A percentile compares a stretch with the other conserved stretches of the same genome.
Conservation (phyloP, 257 asterid species). For the Solanum boliviense region DNA sequence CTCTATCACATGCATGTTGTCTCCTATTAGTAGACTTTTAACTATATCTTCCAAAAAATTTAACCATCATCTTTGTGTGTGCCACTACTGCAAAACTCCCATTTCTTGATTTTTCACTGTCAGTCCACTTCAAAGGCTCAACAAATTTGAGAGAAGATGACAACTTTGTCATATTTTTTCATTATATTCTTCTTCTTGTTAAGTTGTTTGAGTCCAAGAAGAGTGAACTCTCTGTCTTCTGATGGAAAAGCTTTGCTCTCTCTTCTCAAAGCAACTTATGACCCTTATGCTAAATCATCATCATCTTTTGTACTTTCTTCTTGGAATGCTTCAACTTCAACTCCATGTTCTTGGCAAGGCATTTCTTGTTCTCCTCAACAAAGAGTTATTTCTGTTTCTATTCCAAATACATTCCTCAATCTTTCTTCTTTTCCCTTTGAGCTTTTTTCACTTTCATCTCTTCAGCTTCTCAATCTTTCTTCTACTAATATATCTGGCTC, state of each 20-base stretch:
- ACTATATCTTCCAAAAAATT: conserved; percentile 1
- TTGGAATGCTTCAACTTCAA: conserved; percentile 60
- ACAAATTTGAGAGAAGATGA: conserved; percentile 23
- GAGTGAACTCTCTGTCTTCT: conserved; percentile 34
- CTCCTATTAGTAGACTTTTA: conserved; percentile 23
- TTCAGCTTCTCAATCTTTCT: conserved; percentile 81
- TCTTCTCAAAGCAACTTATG: conserved; percentile 41
- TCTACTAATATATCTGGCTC: conserved; percentile 75
- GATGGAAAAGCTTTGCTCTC: conserved; percentile 87
- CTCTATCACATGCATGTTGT: conserved; percentile 45
- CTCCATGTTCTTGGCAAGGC: conserved; percentile 93
- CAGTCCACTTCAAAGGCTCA: background rate
- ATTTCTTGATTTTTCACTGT: conserved; percentile 2
- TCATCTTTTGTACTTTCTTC: conserved; percentile 59
- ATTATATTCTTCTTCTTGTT: conserved; percentile 14
- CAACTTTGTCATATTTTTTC: conserved; percentile 2
- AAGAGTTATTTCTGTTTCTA: conserved; percentile 71
- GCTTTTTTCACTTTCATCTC: conserved; percentile 63
- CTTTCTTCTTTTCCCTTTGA: conserved; percentile 50
- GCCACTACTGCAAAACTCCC: background rate
- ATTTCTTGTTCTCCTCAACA: conserved; percentile 77
- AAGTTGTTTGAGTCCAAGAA: background rate
- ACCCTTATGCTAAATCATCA: conserved; percentile 35
- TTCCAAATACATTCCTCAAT: conserved; percentile 78
- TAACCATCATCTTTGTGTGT: conserved; percentile 9